Evolutionary conservation across 495 filamentous ascomycete genomes (phyloP), one percentile per base, ranked within the genome.

Genomic region (Glarea lozoyensis): DNA sequence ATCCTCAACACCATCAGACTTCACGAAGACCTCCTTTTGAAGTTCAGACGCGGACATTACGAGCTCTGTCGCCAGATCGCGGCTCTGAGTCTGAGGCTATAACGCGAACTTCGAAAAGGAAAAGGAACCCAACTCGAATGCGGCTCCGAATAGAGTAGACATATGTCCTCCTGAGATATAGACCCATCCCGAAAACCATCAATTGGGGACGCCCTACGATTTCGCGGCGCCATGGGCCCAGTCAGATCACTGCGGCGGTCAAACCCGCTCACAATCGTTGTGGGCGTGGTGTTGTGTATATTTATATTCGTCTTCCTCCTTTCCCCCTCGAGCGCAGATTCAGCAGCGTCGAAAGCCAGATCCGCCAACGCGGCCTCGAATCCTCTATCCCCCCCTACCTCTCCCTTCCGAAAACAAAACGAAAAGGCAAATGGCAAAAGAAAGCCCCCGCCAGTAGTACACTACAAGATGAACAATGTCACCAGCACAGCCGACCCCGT

Each of bases 401-500:
- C 84, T 35, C 82, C 87, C n/a, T 89, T 88, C 62, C 66, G 76
- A 52, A 88, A 90, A 63, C 63, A 70, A 40, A 70, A 66, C 46
- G 46, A 75, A 29, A 57, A 73, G 40, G 56, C 73, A 27, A 75
- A 78, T 46, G 76, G 76, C 30, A 64, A 70, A 44, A 47, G 64
- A 34, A 66, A 74, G 24, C 78, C 87, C 11, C 88, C 90, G 15
- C 90, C 90, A n/a, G 88, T 98, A 18, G 76, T 85, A 11, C 92
- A 86, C 61, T 98, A 96, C 69, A 75, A 94, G 55, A 78, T 98
- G 54, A 97, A 96, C 67, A 86, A 83, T 60, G 72, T 97, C 47
- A 95, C 90, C 29, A 86, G 82, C 44, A 82, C 88, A 21, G 57
- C 66, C 35, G 70, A 84, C 49, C 81, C 92, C 2, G 67, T 84